Evolutionary conservation across 805 yeast genomes (phyloP), one percentile per base, ranked within the genome.

Genomic region (Metschnikowia lunata): DNA sequence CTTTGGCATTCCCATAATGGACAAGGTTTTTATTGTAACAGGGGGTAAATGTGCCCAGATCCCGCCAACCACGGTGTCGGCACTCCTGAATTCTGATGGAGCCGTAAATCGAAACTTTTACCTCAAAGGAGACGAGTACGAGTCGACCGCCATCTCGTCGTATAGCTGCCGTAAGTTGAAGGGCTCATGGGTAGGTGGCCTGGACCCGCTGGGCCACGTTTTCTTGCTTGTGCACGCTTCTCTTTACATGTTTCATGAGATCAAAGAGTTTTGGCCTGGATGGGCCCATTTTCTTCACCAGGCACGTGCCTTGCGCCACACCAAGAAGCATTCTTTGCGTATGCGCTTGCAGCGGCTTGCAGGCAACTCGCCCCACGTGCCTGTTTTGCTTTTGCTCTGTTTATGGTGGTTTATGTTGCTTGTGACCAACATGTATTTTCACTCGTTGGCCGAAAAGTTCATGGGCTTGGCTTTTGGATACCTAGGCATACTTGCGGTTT

Each of bases 171-270:
- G 71, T 18, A 50, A 51, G 34, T 46, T 68, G 77, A 93, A 60
- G 63, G 93, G 60, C 40, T 59, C 48, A 27, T 76, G 57, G 88
- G 82, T 40, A 84, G 98, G 96, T 0, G 99, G 99, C 0, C 96
- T 88, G 59, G 99, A 93, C 66, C 96, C 98, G 6, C 83, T 91
- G 48, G 99, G 99, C 0, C 99, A 93, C 60, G 83, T 88, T 1
- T 93, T 90, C 55, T 61, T 93, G 34, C 67, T 91, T 36, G 75
- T 83, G 6, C 85, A 83, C 46, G 73, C 87, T 8, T 76, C 83
- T 28, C 59, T 83, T 43, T 76, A 85, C 45, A 57, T 91, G 51
- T 69, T 85, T 57, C 79, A 80, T 44, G 97, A 90, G 59, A 59
- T 79, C 7, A 47, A 71, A 18, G 80, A 48, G 37, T 62, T 54